A percentile compares a stretch with the other conserved stretches of the same genome.
These are phyloP conservation scores for Meyerozyma athensensis DNA, from an alignment of 1,139 yeast genomes.

Conservation along the genomic window DNA sequence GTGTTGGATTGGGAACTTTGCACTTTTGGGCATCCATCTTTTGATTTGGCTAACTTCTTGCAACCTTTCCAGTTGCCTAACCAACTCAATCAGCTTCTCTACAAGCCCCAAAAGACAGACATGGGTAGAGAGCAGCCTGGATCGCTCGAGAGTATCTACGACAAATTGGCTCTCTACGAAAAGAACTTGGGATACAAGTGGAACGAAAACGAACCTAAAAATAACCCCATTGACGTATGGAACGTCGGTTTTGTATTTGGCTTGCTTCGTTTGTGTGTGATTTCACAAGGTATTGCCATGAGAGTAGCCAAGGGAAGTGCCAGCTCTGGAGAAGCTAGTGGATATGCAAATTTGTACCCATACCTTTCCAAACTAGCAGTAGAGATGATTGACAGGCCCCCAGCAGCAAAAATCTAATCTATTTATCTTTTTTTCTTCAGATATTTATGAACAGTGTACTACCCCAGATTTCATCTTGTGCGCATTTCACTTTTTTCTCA, in stretches of 20 bases:
- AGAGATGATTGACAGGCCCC: slow-evolving; percentile 9
- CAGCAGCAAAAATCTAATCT: not conserved
- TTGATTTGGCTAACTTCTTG: slow-evolving; percentile 57
- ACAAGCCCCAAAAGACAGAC: slow-evolving; percentile 25
- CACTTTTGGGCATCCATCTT: slow-evolving; percentile 63
- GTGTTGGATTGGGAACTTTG: slow-evolving; percentile 69
- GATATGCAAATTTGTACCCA: slow-evolving; percentile 41
- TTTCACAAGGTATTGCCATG: slow-evolving; percentile 66
- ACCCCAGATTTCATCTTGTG: not conserved
- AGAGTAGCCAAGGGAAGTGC: slow-evolving; percentile 56
- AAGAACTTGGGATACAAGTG: slow-evolving; percentile 27
- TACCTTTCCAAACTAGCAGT: slow-evolving; percentile 37
- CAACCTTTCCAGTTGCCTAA: slow-evolving; percentile 54
- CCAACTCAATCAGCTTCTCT: slow-evolving; percentile 25
- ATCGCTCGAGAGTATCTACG: slow-evolving; percentile 20
- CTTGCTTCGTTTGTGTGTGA: slow-evolving; percentile 53
- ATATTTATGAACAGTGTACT: not conserved
- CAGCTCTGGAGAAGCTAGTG: slow-evolving; percentile 51
- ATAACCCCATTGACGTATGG: slow-evolving; percentile 47
- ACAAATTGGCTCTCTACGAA: slow-evolving; percentile 25
- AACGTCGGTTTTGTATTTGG: slow-evolving; percentile 57
- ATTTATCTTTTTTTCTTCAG: not conserved
- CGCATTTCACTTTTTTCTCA: not conserved
- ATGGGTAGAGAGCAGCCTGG: slow-evolving; percentile 35
- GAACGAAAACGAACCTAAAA: slow-evolving; percentile 29